Evolutionary conservation across 1,139 yeast species (phyloP).

Genomic region (Scheffersomyces stambukii): DNA sequence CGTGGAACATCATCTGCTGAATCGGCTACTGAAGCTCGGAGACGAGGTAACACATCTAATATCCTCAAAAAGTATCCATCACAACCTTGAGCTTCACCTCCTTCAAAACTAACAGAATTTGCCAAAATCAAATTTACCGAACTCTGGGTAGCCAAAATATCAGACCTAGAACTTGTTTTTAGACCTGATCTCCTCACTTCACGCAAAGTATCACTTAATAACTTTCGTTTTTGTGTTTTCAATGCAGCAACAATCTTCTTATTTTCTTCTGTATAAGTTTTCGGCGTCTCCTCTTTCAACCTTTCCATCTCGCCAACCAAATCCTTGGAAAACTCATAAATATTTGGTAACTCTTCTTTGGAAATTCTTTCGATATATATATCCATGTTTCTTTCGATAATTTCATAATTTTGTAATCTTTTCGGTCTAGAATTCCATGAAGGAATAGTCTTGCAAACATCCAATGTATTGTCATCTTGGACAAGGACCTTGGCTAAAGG

Average conservation of each 20-base stretch:
- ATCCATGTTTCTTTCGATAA: slow-evolving; percentile 54
- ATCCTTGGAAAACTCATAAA: slow-evolving; percentile 51
- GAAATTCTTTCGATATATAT: slow-evolving; percentile 39
- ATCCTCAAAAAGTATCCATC: slow-evolving; percentile 67
- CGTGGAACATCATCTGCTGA: slow-evolving; percentile 74
- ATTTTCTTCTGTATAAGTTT: slow-evolving; percentile 61
- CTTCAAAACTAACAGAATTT: slow-evolving; percentile 44
- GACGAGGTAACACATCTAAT: slow-evolving; percentile 74
- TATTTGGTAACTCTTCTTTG: slow-evolving; percentile 31
- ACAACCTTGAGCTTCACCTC: slow-evolving; percentile 32
- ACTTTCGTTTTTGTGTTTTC: slow-evolving; percentile 73
- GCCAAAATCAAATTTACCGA: slow-evolving; percentile 63
- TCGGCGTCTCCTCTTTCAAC: slow-evolving; percentile 75
- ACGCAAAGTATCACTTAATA: slow-evolving; percentile 71
- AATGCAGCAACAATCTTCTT: slow-evolving; percentile 71
- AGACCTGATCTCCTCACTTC: slow-evolving; percentile 76
- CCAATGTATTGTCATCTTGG: slow-evolving; percentile 12
- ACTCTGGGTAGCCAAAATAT: slow-evolving; percentile 57
- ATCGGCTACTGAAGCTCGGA: slow-evolving; percentile 60
- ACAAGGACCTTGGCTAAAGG: slow-evolving; percentile 14
- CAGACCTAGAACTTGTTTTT: slow-evolving; percentile 60
- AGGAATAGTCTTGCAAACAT: slow-evolving; percentile 21
- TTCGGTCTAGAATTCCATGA: slow-evolving; percentile 56
- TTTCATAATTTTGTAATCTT: slow-evolving; percentile 46
- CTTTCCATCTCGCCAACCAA: slow-evolving; percentile 56